Base-by-base conservation (phyloP, 257 asterid genomes). In the Sherardia arvensis region DNA sequence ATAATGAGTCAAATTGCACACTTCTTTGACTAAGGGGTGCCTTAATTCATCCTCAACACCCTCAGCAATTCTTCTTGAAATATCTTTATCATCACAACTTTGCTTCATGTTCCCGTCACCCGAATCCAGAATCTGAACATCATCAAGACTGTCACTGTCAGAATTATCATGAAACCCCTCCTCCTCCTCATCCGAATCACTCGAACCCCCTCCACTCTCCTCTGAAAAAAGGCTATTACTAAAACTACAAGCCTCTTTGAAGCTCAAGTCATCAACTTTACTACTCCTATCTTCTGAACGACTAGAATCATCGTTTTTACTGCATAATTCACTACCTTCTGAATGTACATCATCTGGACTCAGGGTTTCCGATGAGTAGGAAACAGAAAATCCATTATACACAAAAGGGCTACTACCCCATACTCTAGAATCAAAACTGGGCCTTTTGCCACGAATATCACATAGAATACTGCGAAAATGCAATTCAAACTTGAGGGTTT, bases 21-120 rank as follows among this genome's bases (percentile, higher is more conserved):
- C 53, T 78, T 89, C 97, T 73, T 79, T 92, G 63, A 92, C 94
- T 54, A 89, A 75, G 66, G 97, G 97, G 66, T 89, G 95, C 71
- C 87, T 77, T 60, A 75, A 62, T 71, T 84, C 98, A 53, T 78
- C 87, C 55, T 75, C 88, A 28, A 80, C 81, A 67, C 67, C 81
- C 68, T 81, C 79, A 43, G 58, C 34, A 62, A 78, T 65, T 71
- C 69, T 74, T 67, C 79, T 69, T 30, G 69, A 70, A 73, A 43
- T 73, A 8, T 59, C 36, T 48, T 69, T 70, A 26, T 55, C 71
- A 26, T 55, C 63, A 64, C 61, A 68, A 59, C 26, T 59, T 59
- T 3, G 47, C 32, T 49, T 77, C 63, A 55, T 48, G 66, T 55
- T 74, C 71, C 69, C 67, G 48, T 71, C 69, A 67, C 75, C 76